A percentile compares a stretch with the other conserved stretches of the same genome.
phyloP scores from a whole-genome alignment of 352 stramenopile genomes.

The Stramenopiles sp. region DNA sequence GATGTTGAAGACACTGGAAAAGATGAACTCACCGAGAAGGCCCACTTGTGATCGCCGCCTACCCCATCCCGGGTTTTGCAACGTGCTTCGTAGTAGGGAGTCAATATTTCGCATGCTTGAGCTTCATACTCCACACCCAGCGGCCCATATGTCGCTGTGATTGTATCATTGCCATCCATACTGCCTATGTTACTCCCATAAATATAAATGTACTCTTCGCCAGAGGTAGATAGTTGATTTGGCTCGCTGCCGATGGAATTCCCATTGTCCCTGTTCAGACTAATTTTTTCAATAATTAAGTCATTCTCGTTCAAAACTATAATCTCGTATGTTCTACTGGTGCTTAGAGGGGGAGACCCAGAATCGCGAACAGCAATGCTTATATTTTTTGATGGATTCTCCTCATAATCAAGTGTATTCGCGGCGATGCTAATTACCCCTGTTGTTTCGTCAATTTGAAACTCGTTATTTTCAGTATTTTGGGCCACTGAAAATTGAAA shows the following conservation, averaged over 20 bases:
- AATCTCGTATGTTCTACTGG: not conserved
- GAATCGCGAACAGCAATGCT: not conserved
- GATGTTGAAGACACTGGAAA: not conserved
- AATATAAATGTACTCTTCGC: not conserved
- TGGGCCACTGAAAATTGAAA: not conserved
- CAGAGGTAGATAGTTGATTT: not conserved
- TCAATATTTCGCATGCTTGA: not conserved
- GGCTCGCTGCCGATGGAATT: not conserved
- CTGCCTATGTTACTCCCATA: not conserved
- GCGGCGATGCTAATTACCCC: not conserved
- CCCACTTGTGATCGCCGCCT: not conserved
- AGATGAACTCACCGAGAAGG: not conserved
- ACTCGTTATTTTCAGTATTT: not conserved
- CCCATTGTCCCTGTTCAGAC: not conserved
- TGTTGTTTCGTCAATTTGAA: not conserved
- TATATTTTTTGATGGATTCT: not conserved
- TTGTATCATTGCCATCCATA: not conserved
- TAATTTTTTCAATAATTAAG: not conserved
- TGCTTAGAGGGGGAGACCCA: not conserved
- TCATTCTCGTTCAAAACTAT: constrained; percentile 1
- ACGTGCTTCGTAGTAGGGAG: not conserved
- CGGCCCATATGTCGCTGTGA: not conserved
- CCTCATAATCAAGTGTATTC: not conserved
- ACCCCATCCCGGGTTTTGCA: not conserved
- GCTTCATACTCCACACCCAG: not conserved